Evolutionary conservation across 352 stramenopile species (phyloP).

Genomic region (Detonula confervacea): DNA sequence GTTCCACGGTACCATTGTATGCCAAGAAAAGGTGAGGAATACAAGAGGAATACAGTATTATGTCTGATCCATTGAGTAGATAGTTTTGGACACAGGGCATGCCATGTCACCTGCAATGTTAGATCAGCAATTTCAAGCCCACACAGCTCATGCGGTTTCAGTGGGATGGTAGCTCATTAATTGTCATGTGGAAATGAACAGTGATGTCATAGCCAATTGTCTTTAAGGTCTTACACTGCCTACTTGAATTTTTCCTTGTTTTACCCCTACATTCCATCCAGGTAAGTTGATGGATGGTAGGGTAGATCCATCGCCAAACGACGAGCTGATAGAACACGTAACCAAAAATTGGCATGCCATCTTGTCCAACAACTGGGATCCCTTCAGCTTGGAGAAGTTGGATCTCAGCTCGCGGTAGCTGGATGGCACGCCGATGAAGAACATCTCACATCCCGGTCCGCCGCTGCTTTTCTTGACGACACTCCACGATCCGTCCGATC

Average conservation of each 20-base stretch:
- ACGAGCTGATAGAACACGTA: constrained; percentile 32
- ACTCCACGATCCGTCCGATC: constrained; percentile 52
- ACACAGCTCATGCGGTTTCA: no score
- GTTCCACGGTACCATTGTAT: constrained; percentile 65
- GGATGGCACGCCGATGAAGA: not conserved
- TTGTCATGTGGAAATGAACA: no score
- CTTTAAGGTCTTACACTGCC: no score
- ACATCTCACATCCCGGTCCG: not conserved
- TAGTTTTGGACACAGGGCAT: no score
- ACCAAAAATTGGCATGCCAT: constrained; percentile 13
- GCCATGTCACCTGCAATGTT: no score
- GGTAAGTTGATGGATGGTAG: constrained; percentile 37
- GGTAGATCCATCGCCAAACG: constrained; percentile 49
- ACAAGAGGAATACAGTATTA: no score
- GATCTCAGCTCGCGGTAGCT: constrained; percentile 9
- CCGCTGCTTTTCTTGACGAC: constrained; percentile 50
- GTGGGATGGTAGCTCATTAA: no score
- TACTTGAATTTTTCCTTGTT: no score
- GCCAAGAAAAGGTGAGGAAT: constrained; percentile 33
- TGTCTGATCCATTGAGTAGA: no score
- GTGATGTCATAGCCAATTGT: no score
- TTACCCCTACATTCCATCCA: no score
- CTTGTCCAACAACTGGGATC: constrained; percentile 63
- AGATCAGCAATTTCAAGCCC: no score
- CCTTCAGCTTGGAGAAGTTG: constrained; percentile 44